Evolutionary conservation across 106 monocot genomes (phyloP).

Genomic region (Iris macrosiphon): DNA sequence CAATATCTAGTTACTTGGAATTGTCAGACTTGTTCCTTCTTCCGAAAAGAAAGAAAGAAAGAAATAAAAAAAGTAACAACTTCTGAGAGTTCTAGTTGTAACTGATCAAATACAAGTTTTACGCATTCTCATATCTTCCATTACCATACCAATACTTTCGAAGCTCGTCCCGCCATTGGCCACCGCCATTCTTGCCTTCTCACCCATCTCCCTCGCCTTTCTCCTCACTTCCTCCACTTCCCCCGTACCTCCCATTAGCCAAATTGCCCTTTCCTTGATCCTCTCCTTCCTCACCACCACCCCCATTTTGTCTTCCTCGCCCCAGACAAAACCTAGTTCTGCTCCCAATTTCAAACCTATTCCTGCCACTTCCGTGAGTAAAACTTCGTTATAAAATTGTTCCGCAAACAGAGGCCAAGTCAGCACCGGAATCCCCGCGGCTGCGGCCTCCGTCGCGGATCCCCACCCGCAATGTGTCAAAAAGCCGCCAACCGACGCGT

Average conservation of each 20-base stretch:
- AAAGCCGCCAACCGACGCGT: slow-evolving; percentile 29
- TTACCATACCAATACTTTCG: not conserved
- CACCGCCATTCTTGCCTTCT: slow-evolving; percentile 4
- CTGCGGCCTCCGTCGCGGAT: slow-evolving; percentile 30
- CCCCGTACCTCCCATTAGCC: slow-evolving; percentile 8
- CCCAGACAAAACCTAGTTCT: slow-evolving; percentile 22
- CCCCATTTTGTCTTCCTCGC: slow-evolving; percentile 11
- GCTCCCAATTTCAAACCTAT: slow-evolving; percentile 19
- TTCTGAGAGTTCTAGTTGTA: no score
- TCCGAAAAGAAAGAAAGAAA: no score
- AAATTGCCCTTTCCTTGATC: slow-evolving; percentile 20
- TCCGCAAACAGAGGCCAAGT: slow-evolving; percentile 44
- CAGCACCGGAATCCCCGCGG: slow-evolving; percentile 26
- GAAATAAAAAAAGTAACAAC: no score
- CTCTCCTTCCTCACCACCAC: slow-evolving; percentile 24
- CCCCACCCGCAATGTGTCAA: slow-evolving; percentile 52
- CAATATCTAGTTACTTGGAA: no score
- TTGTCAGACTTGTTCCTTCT: no score
- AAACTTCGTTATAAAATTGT: slow-evolving; percentile 42
- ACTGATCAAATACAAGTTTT: no score
- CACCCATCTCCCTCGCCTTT: slow-evolving; percentile 5
- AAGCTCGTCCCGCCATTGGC: not conserved
- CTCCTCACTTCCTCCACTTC: slow-evolving; percentile 13
- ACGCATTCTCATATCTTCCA: slow-evolving; percentile 6
- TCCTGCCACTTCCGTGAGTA: slow-evolving; percentile 18